Conservation (phyloP, 2,329 filamentous ascomycete genomes). For the Orbilia brochopaga region DNA sequence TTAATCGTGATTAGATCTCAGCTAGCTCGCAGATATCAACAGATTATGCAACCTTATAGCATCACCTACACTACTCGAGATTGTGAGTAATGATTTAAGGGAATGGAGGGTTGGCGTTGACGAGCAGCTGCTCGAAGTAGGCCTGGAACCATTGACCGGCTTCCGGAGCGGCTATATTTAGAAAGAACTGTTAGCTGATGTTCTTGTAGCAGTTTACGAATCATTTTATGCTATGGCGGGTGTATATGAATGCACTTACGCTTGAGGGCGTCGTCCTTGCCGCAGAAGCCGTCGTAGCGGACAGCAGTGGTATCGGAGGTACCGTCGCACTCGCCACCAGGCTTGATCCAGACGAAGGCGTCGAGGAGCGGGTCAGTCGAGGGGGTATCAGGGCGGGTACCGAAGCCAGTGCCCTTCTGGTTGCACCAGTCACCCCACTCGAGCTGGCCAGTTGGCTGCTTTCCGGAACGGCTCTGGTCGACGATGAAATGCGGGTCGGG, state of each 20-base stretch:
- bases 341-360: slow-evolving; percentile 57
- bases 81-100: slow-evolving; percentile 38
- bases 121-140: slow-evolving; percentile 61
- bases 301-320: slow-evolving; percentile 62
- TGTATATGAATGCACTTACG: slow-evolving; percentile 41
- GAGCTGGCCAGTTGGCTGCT: slow-evolving; percentile 62
- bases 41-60: slow-evolving; percentile 12
- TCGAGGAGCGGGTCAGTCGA: slow-evolving; percentile 55
- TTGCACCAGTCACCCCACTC: slow-evolving; percentile 63
- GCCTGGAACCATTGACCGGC: slow-evolving; percentile 61
- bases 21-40: slow-evolving; percentile 4
- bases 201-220: not conserved
- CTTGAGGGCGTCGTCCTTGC: slow-evolving; percentile 58
- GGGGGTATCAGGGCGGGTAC: slow-evolving; percentile 55
- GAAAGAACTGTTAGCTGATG: slow-evolving; percentile 51
- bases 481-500: slow-evolving; percentile 61
- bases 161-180: slow-evolving; percentile 60
- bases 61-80: slow-evolving; percentile 11
- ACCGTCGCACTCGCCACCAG: slow-evolving; percentile 60
- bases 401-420: slow-evolving; percentile 56
- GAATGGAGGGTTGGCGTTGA: slow-evolving; percentile 58
- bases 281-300: slow-evolving; percentile 66
- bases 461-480: slow-evolving; percentile 64
- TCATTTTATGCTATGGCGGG: slow-evolving; percentile 9
- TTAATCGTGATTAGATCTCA: not conserved